phyloP scores from a whole-genome alignment of 2,329 filamentous ascomycete species.

The Fusarium sambucinum region DNA sequence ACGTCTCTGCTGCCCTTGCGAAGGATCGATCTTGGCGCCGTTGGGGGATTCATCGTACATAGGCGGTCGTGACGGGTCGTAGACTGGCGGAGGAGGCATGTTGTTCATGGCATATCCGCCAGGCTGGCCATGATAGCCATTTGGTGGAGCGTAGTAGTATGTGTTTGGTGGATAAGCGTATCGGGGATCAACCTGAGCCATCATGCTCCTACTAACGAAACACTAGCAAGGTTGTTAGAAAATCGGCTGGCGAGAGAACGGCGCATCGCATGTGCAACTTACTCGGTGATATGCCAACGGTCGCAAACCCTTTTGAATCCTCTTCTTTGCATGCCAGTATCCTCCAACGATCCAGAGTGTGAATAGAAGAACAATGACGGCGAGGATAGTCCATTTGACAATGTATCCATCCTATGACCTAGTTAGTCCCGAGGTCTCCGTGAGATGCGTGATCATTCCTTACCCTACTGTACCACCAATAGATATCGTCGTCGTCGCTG shows the following conservation, averaged over 20 bases:
- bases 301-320: constrained; percentile 73
- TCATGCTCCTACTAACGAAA: constrained; percentile 62
- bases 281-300: constrained; percentile 79
- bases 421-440: neutral
- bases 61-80: constrained; percentile 69
- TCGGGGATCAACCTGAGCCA: constrained; percentile 61
- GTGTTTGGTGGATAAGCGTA: constrained; percentile 60
- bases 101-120: constrained; percentile 49
- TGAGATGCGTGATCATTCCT: constrained; percentile 13
- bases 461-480: constrained; percentile 51
- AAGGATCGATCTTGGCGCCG: constrained; percentile 66
- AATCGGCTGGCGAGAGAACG: neutral
- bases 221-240: constrained; percentile 55
- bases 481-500: constrained; percentile 40
- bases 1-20: constrained; percentile 54
- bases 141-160: constrained; percentile 55
- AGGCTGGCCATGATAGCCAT: constrained; percentile 41
- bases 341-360: constrained; percentile 74
- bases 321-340: constrained; percentile 75
- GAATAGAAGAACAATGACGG: constrained; percentile 69
- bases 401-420: constrained; percentile 67
- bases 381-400: constrained; percentile 79
- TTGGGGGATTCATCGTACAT: constrained; percentile 65
- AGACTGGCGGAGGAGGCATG: constrained; percentile 67
- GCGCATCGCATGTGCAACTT: constrained; percentile 37